phyloP scores from a whole-genome alignment of 257 asterid genomes.

The Plantago elongata region DNA sequence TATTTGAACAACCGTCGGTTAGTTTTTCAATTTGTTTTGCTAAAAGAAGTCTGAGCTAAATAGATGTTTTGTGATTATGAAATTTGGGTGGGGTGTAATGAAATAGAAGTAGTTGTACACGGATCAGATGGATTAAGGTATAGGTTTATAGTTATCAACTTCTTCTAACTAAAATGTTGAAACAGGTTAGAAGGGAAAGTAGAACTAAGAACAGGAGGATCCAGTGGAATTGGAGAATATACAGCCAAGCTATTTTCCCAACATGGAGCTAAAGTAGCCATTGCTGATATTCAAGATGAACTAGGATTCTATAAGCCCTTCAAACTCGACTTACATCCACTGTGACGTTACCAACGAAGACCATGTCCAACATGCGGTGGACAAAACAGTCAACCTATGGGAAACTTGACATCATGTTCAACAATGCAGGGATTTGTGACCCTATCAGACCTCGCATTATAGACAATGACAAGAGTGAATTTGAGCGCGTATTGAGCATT shows the following conservation, averaged over 20 bases:
- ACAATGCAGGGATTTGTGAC: constrained; percentile 2
- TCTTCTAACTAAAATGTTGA: not conserved
- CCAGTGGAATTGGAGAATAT: constrained; percentile 12
- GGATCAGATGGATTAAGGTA: no score
- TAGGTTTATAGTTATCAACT: no score
- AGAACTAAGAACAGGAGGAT: constrained; percentile 12
- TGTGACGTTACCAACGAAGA: constrained; percentile 8
- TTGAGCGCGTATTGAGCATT: constrained; percentile 26
- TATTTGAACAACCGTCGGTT: no score
- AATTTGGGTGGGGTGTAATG: no score
- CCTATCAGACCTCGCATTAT: not conserved
- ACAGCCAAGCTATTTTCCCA: constrained; percentile 14
- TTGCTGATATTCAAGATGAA: constrained; percentile 6
- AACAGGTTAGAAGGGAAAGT: constrained; percentile 12
- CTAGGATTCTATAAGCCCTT: constrained; percentile 1
- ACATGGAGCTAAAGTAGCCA: constrained; percentile 5
- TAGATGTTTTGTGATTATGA: no score
- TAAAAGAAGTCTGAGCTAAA: no score
- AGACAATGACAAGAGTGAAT: constrained; percentile 23
- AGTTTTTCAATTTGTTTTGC: no score
- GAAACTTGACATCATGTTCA: constrained; percentile 12
- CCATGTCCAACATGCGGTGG: not conserved
- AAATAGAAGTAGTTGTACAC: no score
- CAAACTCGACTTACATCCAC: constrained; percentile 7
- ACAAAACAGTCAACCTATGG: constrained; percentile 4